Conservation (phyloP, 208 protist genomes). For the Porcisia hertigi region DNA sequence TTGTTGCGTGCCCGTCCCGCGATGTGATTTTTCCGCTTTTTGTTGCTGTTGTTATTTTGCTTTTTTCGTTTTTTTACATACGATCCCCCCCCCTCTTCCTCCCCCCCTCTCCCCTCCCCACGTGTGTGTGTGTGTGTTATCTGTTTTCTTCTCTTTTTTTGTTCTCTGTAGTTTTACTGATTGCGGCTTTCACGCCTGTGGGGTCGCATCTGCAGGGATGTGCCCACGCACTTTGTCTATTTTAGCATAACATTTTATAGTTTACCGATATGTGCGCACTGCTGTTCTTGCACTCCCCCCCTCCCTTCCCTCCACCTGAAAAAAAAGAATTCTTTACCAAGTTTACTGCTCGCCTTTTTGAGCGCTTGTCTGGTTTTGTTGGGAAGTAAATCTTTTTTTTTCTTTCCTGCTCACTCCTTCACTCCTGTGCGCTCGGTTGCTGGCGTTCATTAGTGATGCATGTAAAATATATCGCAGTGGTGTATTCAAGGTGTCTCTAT, state of each 20-base stretch:
- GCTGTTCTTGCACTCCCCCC: not conserved
- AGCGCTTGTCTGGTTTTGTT: too few relatives aligned
- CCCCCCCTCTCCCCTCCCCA: not conserved
- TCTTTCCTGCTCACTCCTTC: too few relatives aligned
- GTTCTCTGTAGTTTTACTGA: not conserved
- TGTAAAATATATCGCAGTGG: too few relatives aligned
- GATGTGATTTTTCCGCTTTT: not conserved
- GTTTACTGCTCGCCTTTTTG: too few relatives aligned
- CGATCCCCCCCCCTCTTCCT: not conserved
- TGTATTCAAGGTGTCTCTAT: too few relatives aligned
- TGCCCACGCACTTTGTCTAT: not conserved
- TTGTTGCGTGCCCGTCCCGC: too few relatives aligned
- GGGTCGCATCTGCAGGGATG: not conserved
- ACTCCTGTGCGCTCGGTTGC: too few relatives aligned
- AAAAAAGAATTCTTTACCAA: too few relatives aligned
- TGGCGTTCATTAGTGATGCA: too few relatives aligned
- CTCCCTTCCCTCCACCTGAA: not conserved
- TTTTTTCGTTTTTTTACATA: conserved; percentile 8
- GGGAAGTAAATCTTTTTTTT: too few relatives aligned
- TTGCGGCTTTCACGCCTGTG: too few relatives aligned
- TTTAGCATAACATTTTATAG: too few relatives aligned
- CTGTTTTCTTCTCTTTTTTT: conserved; percentile 7
- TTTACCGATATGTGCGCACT: not conserved
- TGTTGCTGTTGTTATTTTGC: not conserved
- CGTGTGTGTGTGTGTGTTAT: not conserved